Evolutionary conservation across 2,329 filamentous ascomycete genomes (phyloP).

Genomic region (Hawksworthiomyces lignivorus): DNA sequence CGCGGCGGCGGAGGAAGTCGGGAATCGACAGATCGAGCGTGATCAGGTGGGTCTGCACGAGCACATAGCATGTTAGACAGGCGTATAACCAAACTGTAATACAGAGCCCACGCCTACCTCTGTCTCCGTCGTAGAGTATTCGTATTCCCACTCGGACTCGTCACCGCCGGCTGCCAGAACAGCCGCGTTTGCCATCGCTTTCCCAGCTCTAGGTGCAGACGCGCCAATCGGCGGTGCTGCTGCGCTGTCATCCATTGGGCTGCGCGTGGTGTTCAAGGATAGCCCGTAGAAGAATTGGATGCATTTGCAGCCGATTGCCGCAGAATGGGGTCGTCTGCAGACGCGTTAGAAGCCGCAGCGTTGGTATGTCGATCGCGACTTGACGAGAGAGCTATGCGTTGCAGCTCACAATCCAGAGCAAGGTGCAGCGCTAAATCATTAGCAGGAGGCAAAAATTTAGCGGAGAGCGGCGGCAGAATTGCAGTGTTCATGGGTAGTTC

Average conservation of each 20-base stretch:
- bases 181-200: background rate
- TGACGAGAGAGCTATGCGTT: no score
- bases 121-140: constrained; percentile 56
- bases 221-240: background rate
- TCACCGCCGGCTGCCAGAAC: constrained; percentile 32
- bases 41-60: constrained; percentile 51
- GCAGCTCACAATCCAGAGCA: no score
- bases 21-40: constrained; percentile 56
- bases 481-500: background rate
- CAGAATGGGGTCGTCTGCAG: no score
- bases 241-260: background rate
- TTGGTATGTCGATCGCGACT: no score
- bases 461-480: constrained; percentile 22
- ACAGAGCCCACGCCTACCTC: no score
- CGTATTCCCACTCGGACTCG: constrained; percentile 59
- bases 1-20: constrained; percentile 41
- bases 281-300: background rate
- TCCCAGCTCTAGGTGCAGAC: background rate
- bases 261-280: background rate
- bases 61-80: no score
- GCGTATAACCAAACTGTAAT: no score
- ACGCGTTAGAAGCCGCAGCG: no score
- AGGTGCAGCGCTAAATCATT: no score
- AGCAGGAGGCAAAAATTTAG: constrained; percentile 18
- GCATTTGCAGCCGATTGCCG: no score